Conservation (phyloP, 1,284 basidiomycete species). For the Vanrija pseudolonga region DNA sequence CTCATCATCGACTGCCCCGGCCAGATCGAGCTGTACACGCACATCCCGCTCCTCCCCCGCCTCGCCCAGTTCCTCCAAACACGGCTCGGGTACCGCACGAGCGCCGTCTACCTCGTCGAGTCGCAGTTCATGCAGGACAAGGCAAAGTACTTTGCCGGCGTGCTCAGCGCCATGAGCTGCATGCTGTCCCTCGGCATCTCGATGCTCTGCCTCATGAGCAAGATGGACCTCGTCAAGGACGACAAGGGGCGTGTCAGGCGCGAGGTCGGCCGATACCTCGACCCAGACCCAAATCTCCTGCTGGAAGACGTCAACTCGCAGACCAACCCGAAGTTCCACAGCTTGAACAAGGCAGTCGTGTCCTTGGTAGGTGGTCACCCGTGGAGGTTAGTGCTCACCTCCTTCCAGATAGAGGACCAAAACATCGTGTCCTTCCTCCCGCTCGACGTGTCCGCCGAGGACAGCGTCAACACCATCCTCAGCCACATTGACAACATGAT, state of each 20-base stretch:
- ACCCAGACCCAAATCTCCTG: conserved; percentile 91
- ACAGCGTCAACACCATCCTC: conserved; percentile 83
- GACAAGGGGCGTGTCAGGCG: conserved; percentile 66
- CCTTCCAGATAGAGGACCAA: conserved; percentile 81
- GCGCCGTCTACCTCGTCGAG: conserved; percentile 87
- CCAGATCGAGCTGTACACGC: conserved; percentile 98
- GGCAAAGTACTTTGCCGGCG: conserved; percentile 98
- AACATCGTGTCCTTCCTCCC: conserved; percentile 96
- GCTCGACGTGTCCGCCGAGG: conserved; percentile 82
- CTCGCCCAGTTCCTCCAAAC: conserved; percentile 62
- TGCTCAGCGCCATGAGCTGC: conserved; percentile 94
- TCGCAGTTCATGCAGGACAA: conserved; percentile 99
- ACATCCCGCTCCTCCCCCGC: conserved; percentile 90
- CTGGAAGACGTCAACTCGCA: conserved; percentile 62
- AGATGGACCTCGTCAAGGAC: conserved; percentile 93
- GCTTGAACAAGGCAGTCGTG: conserved; percentile 90
- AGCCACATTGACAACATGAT: conserved; percentile 97
- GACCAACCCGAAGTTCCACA: conserved; percentile 83
- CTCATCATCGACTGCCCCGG: conserved; percentile 97
- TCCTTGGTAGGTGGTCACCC: conserved; percentile 56
- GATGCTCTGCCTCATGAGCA: conserved; percentile 97
- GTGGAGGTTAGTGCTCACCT: conserved; percentile 52
- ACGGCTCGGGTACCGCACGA: conserved; percentile 69
- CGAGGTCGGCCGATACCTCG: conserved; percentile 84
- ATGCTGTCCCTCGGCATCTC: conserved; percentile 98